A percentile compares a stretch with the other conserved stretches of the same genome.
These are phyloP conservation scores for Penicillium griseofulvum DNA, from an alignment of 2,329 filamentous ascomycete species.

Conservation along the genomic window DNA sequence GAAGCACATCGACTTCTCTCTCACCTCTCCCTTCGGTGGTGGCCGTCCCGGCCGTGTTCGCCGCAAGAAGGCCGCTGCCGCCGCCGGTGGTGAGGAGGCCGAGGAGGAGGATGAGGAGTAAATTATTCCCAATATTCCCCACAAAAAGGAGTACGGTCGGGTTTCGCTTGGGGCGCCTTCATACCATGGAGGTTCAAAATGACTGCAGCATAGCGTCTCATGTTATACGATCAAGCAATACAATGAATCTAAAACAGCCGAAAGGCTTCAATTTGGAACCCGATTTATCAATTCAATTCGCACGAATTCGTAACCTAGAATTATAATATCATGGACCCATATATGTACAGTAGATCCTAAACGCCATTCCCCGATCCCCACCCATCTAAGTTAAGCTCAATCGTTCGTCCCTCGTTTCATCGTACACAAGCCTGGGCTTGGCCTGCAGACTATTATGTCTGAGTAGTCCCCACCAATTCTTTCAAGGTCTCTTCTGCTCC, in stretches of 20 bases:
- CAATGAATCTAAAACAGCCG: conserved; percentile 38
- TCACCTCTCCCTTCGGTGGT: conserved; percentile 96
- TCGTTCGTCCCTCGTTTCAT: conserved; percentile 24
- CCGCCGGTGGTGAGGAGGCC: conserved; percentile 63
- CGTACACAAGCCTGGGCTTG: conserved; percentile 4
- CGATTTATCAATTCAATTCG: conserved; percentile 12
- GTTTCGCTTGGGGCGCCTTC: conserved; percentile 37
- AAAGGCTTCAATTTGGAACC: conserved; percentile 37
- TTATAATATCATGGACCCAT: background rate
- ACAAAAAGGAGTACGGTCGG: conserved; percentile 38
- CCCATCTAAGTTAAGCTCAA: conserved; percentile 1
- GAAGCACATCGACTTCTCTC: conserved; percentile 99
- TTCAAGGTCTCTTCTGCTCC: conserved; percentile 43
- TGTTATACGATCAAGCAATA: conserved; percentile 43
- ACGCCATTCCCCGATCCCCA: conserved; percentile 22
- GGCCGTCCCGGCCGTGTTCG: conserved; percentile 95
- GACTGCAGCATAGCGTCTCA: conserved; percentile 40
- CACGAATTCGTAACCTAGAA: background rate
- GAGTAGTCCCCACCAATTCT: conserved; percentile 34
- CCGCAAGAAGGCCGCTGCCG: conserved; percentile 99
- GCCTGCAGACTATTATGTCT: conserved; percentile 20
- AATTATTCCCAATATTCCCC: conserved; percentile 31
- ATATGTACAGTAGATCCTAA: conserved; percentile 19
- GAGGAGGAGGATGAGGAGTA: conserved; percentile 72
- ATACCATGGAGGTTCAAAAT: conserved; percentile 36